A percentile compares a stretch with the other conserved stretches of the same genome.
phyloP scores from a whole-genome alignment of 1,284 basidiomycete genomes.

The Puccinia polysora region DNA sequence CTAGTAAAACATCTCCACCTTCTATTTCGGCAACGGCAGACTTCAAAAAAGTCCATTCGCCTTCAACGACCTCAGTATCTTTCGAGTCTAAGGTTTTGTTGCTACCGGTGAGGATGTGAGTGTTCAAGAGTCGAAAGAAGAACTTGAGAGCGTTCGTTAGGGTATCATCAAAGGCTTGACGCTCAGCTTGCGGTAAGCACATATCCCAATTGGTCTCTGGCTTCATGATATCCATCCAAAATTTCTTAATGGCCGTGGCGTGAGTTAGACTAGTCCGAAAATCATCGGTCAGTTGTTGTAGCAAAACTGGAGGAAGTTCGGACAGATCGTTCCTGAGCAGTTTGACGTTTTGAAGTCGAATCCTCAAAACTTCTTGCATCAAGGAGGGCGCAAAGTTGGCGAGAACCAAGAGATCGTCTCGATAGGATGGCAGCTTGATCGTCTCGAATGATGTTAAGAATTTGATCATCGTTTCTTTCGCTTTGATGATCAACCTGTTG shows the following conservation, averaged over 20 bases:
- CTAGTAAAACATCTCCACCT: conserved; percentile 84
- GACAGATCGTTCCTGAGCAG: conserved; percentile 78
- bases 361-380: conserved; percentile 81
- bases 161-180: conserved; percentile 73
- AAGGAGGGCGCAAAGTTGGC: conserved; percentile 93
- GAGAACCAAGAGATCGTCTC: conserved; percentile 82
- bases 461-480: conserved; percentile 80
- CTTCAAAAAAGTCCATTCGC: conserved; percentile 92
- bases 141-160: conserved; percentile 80
- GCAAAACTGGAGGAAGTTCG: conserved; percentile 64
- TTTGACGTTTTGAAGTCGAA: conserved; percentile 83
- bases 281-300: conserved; percentile 93
- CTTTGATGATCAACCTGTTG: conserved; percentile 75
- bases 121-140: conserved; percentile 91
- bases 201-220: conserved; percentile 80
- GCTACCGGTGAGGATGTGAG: conserved; percentile 88
- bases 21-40: conserved; percentile 83
- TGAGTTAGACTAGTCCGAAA: conserved; percentile 85
- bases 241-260: conserved; percentile 87
- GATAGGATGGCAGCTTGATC: conserved; percentile 89
- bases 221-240: conserved; percentile 79
- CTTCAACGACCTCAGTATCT: conserved; percentile 93
- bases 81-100: conserved; percentile 85
- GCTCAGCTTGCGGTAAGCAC: conserved; percentile 63
- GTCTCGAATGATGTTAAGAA: conserved; percentile 68